phyloP scores from a whole-genome alignment of 768 basidiomycete genomes.

The Trametes maxima region DNA sequence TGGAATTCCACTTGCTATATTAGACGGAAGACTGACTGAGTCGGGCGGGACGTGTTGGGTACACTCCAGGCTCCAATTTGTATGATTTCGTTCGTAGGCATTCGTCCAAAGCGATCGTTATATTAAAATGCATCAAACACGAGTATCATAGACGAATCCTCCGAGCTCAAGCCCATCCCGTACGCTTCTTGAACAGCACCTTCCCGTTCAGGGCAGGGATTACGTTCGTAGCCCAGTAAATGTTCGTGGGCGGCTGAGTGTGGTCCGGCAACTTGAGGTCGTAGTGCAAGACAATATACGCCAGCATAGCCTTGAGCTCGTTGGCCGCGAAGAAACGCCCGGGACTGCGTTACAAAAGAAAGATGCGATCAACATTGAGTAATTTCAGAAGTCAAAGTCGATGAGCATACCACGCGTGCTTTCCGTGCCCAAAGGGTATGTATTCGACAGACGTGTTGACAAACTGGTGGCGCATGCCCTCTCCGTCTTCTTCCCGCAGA shows the following conservation, averaged over 20 bases:
- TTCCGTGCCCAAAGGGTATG: constrained; percentile 33
- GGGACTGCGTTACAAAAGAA: constrained; percentile 27
- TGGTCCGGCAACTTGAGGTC: constrained; percentile 31
- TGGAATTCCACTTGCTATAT: too few relatives aligned
- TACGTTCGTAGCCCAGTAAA: constrained; percentile 17
- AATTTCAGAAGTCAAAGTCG: background rate
- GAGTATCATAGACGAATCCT: too few relatives aligned
- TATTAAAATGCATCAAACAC: too few relatives aligned
- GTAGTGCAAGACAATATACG: constrained; percentile 35
- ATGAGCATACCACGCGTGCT: constrained; percentile 34
- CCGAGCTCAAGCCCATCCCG: too few relatives aligned
- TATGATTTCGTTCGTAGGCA: too few relatives aligned
- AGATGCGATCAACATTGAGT: background rate
- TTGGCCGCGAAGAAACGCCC: constrained; percentile 39
- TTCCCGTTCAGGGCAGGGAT: constrained; percentile 25
- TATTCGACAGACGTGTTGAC: constrained; percentile 34
- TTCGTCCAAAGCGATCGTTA: too few relatives aligned
- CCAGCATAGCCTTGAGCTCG: constrained; percentile 39
- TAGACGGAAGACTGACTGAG: too few relatives aligned
- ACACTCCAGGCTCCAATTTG: too few relatives aligned
- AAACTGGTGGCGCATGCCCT: constrained; percentile 38
- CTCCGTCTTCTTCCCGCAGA: constrained; percentile 36
- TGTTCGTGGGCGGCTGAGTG: constrained; percentile 25
- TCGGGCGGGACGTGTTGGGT: too few relatives aligned
- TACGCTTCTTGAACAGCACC: constrained; percentile 27